Evolutionary conservation across 225 moss, liverwort and hornwort genomes (phyloP).

Genomic region (Pseudisothecium myosuroides): DNA sequence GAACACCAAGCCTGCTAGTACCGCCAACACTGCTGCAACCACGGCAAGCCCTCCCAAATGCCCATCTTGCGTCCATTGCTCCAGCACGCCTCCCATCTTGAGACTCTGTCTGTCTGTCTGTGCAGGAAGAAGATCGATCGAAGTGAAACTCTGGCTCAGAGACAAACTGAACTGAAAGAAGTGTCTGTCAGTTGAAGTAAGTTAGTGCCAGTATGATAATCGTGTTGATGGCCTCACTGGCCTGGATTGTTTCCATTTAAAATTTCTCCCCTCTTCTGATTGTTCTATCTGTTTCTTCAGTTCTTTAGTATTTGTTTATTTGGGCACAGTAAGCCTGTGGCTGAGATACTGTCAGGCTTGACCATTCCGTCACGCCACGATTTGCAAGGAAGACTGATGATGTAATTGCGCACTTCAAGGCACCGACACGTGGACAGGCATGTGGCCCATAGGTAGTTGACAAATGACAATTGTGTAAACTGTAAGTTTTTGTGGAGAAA

Average conservation of each 20-base stretch:
- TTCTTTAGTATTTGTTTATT: background rate
- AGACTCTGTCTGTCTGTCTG: background rate
- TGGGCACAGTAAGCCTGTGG: too few relatives aligned
- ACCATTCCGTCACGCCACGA: too few relatives aligned
- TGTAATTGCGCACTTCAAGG: background rate
- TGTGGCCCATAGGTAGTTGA: too few relatives aligned
- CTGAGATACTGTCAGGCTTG: background rate
- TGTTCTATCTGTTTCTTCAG: background rate
- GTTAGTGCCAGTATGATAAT: background rate
- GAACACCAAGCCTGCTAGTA: background rate
- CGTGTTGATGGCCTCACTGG: too few relatives aligned
- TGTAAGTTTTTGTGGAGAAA: background rate
- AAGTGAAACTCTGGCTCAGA: background rate
- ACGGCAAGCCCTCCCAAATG: background rate
- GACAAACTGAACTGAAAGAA: background rate
- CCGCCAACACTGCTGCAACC: background rate
- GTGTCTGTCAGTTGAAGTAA: too few relatives aligned
- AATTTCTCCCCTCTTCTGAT: too few relatives aligned
- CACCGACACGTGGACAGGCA: background rate
- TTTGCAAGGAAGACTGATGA: background rate
- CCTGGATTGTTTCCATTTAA: background rate
- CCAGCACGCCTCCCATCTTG: background rate
- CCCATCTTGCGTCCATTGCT: background rate
- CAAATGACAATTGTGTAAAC: background rate
- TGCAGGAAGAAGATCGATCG: background rate